These are phyloP conservation scores for Scheffersomyces spartinae DNA, from an alignment of 805 yeast species.

Conservation along the genomic window DNA sequence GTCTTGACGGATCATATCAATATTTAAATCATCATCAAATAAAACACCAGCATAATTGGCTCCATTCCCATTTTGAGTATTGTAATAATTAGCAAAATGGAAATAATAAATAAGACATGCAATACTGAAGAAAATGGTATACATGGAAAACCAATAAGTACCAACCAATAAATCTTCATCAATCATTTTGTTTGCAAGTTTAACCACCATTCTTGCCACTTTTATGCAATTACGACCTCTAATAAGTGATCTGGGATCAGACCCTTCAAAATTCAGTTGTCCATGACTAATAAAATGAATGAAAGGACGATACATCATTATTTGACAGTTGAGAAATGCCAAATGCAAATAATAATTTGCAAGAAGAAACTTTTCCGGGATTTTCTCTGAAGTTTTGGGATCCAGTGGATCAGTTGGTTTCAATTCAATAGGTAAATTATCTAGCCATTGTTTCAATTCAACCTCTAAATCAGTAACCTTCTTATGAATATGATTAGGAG, in stretches of 20 bases:
- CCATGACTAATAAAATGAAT: slow-evolving; percentile 70
- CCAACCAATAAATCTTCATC: slow-evolving; percentile 62
- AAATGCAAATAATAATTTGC: slow-evolving; percentile 68
- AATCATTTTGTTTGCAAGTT: slow-evolving; percentile 71
- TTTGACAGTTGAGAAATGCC: slow-evolving; percentile 65
- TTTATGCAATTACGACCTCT: slow-evolving; percentile 77
- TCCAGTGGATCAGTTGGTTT: slow-evolving; percentile 56
- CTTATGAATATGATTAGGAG: slow-evolving; percentile 26
- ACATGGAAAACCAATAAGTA: slow-evolving; percentile 85
- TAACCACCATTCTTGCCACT: slow-evolving; percentile 74
- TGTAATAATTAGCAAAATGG: slow-evolving; percentile 36
- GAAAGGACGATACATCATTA: slow-evolving; percentile 78
- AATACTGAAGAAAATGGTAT: slow-evolving; percentile 79
- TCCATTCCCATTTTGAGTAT: slow-evolving; percentile 13
- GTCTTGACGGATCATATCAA: slow-evolving; percentile 49
- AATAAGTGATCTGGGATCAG: slow-evolving; percentile 51
- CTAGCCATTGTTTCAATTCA: slow-evolving; percentile 63
- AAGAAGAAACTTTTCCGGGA: slow-evolving; percentile 48
- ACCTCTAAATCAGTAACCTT: slow-evolving; percentile 53
- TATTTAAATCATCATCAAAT: slow-evolving; percentile 33
- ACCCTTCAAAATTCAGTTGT: slow-evolving; percentile 15
- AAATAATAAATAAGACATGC: slow-evolving; percentile 78
- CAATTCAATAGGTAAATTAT: slow-evolving; percentile 56
- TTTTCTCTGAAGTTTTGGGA: slow-evolving; percentile 5
- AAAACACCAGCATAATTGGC: slow-evolving; percentile 33